These are phyloP conservation scores for Capronia coronata DNA, from an alignment of 2,329 filamentous ascomycete genomes.

Conservation along the genomic window DNA sequence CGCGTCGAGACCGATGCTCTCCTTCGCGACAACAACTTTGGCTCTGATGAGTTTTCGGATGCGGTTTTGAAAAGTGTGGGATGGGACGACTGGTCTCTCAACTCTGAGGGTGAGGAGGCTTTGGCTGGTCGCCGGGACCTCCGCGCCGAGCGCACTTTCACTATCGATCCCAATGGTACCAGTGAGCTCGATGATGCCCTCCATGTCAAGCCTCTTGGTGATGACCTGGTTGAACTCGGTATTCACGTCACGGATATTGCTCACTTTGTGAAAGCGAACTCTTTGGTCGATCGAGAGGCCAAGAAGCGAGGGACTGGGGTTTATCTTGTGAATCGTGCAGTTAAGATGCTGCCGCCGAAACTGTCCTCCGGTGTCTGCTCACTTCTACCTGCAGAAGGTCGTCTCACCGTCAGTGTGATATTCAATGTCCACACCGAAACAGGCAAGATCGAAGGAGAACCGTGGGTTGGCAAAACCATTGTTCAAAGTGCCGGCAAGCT, in stretches of 20 bases:
- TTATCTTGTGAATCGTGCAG: conserved; percentile 84
- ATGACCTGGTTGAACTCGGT: conserved; percentile 87
- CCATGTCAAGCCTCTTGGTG: conserved; percentile 75
- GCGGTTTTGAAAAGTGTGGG: conserved; percentile 90
- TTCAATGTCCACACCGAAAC: conserved; percentile 82
- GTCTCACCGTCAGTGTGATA: conserved; percentile 84
- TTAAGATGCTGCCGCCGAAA: conserved; percentile 78
- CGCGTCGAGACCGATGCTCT: conserved; percentile 97
- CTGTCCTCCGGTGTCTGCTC: conserved; percentile 84
- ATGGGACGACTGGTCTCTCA: conserved; percentile 82
- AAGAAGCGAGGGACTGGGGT: conserved; percentile 97
- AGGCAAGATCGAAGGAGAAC: conserved; percentile 77
- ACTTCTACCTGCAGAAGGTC: conserved; percentile 76
- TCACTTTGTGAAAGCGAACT: conserved; percentile 95
- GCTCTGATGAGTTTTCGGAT: conserved; percentile 94
- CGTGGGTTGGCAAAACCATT: conserved; percentile 89
- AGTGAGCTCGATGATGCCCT: conserved; percentile 87
- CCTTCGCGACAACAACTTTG: conserved; percentile 97
- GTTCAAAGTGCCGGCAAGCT: conserved; percentile 87
- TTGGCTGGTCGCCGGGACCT: conserved; percentile 78
- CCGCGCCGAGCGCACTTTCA: conserved; percentile 80
- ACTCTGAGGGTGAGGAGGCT: conserved; percentile 70
- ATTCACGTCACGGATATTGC: conserved; percentile 92
- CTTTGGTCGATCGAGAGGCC: conserved; percentile 89
- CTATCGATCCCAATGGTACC: conserved; percentile 81